A percentile compares a stretch with the other conserved stretches of the same genome.
phyloP scores from a whole-genome alignment of 2,329 filamentous ascomycete genomes.

The Trichoderma koningii region DNA sequence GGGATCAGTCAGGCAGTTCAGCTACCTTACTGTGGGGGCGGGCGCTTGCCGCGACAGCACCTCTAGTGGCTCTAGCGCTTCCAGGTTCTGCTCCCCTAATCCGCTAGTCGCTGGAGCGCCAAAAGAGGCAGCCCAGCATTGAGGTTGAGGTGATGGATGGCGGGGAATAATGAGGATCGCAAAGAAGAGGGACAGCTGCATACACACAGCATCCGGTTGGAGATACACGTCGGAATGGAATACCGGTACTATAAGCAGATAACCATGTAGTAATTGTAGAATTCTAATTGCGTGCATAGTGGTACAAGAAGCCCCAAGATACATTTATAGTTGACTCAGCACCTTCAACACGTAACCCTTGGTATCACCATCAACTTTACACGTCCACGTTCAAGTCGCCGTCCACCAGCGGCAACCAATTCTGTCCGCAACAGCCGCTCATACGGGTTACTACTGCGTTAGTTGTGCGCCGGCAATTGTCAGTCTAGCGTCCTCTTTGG shows the following conservation, averaged over 20 bases:
- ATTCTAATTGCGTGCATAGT: too few relatives aligned
- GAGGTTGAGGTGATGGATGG: not conserved
- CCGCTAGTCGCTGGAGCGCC: not conserved
- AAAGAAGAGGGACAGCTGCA: not conserved
- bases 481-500: constrained; percentile 5
- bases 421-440: not conserved
- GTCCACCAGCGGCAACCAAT: not conserved
- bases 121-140: constrained; percentile 4
- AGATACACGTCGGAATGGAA: not conserved
- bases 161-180: not conserved
- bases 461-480: constrained; percentile 12
- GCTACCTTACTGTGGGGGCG: constrained; percentile 15
- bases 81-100: not conserved
- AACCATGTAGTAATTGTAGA: too few relatives aligned
- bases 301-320: too few relatives aligned
- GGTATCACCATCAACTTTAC: not conserved
- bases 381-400: too few relatives aligned
- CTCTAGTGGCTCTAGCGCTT: not conserved
- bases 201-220: not conserved
- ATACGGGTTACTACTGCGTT: constrained; percentile 11
- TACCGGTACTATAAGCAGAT: too few relatives aligned
- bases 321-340: too few relatives aligned
- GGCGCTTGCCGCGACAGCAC: constrained; percentile 14
- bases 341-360: not conserved
- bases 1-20: not conserved